A percentile compares a stretch with the other conserved stretches of the same genome.
Conservation (phyloP, 2,329 filamentous ascomycete species). For the Emergomyces orientalis region DNA sequence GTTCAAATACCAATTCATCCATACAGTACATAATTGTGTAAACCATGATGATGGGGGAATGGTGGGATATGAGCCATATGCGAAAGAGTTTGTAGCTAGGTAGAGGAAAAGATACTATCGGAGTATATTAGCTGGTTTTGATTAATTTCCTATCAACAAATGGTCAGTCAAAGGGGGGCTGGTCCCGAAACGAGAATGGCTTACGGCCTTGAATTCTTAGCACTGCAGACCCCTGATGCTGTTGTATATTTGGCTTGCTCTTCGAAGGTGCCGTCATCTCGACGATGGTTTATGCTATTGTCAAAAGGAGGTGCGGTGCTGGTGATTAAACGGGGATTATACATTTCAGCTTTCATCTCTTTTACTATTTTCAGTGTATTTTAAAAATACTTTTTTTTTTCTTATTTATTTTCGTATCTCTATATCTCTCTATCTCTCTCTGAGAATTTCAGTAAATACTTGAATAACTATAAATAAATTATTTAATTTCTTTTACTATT, state of each 20-base stretch:
- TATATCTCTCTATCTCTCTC: too few species aligned
- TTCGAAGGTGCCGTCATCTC: not conserved
- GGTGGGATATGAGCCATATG: not conserved
- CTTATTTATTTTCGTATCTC: too few species aligned
- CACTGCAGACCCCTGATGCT: not conserved
- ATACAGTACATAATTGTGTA: not conserved
- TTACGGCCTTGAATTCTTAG: not conserved
- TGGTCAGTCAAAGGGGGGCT: not conserved
- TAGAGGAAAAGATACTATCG: not conserved
- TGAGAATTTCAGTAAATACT: too few species aligned
- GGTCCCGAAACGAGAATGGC: not conserved
- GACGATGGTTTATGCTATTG: not conserved
- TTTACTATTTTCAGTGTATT: too few species aligned
- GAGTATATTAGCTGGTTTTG: not conserved
- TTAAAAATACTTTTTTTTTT: too few species aligned
- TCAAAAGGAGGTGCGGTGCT: not conserved
- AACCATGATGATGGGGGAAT: not conserved
- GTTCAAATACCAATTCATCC: not conserved
- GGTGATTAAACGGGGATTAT: not conserved
- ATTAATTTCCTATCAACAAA: slow-evolving; percentile 1
- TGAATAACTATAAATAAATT: too few species aligned
- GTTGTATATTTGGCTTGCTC: not conserved
- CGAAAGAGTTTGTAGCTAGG: not conserved
- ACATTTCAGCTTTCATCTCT: too few species aligned
- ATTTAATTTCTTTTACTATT: too few species aligned